Conservation (phyloP, 1,284 basidiomycete genomes). For the Malassezia cuniculi region DNA sequence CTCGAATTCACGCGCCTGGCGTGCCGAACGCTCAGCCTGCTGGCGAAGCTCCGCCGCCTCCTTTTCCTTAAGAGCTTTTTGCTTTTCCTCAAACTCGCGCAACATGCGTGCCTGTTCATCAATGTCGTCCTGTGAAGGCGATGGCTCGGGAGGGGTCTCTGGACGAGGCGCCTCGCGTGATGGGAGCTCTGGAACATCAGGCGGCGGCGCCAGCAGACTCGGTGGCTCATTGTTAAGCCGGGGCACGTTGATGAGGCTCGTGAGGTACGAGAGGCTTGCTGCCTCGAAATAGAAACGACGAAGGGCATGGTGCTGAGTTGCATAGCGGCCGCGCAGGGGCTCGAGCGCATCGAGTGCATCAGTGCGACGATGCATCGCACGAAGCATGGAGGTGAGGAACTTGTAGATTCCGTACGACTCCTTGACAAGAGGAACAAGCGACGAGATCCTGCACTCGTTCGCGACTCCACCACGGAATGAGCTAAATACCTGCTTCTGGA, state of each 20-base stretch:
- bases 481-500: conserved; percentile 44
- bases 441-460: conserved; percentile 44
- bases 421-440: conserved; percentile 43
- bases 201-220: conserved; percentile 41
- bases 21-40: conserved; percentile 63
- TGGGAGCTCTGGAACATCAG: conserved; percentile 32
- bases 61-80: conserved; percentile 63
- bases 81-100: conserved; percentile 92
- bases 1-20: conserved; percentile 79
- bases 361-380: conserved; percentile 44
- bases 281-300: conserved; percentile 45
- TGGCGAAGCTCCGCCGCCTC: conserved; percentile 70
- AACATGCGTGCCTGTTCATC: conserved; percentile 88
- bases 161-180: conserved; percentile 16
- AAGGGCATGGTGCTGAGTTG: conserved; percentile 38
- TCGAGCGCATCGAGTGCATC: conserved; percentile 43
- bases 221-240: conserved; percentile 44
- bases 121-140: conserved; percentile 53
- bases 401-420: conserved; percentile 46
- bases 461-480: conserved; percentile 36
- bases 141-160: conserved; percentile 23
- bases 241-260: conserved; percentile 44
- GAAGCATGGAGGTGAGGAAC: conserved; percentile 44
- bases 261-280: conserved; percentile 43
- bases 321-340: conserved; percentile 40